Evolutionary conservation across 1,139 yeast species (phyloP), one percentile per base, ranked within the genome.

Genomic region (Suhomyces coccinellae): DNA sequence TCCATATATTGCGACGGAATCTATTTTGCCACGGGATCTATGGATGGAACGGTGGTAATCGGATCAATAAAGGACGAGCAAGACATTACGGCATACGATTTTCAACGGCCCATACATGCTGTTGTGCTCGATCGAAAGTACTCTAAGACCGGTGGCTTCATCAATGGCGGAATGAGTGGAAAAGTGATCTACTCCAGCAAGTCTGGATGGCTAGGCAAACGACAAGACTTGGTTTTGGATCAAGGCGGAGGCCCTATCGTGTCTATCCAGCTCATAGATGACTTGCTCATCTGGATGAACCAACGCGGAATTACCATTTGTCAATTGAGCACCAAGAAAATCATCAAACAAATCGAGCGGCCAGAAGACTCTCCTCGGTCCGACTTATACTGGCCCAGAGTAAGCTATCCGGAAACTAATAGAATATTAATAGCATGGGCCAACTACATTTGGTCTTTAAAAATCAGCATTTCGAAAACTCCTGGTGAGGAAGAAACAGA

Each of bases 101-200:
- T 90, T 62, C 85, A 87, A 56, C 69, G 98, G 29, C 98, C 99
- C 0, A 80, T 95, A 0, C 95, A 90, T 61, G 82, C 95, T 0
- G 95, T 93, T 3, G 86, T 91, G 0, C 63, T 95, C 6, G 95
- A 88, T 53, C 80, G 82, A 15, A 80, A 84, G 50, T 93, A 87
- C 61, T 62, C 64, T 36, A 74, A 72, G 11, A 75, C 83, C 0
- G 78, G 82, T 46, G 75, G 85, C 10, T 90, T 89, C 53, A 73
- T 88, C 0, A 84, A 91, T 32, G 98, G 98, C 3, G 98, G 98
- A 0, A 89, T 85, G 73, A 85, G 93, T 13, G 98, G 98, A 0
- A 82, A 87, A 46, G 85, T 93, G 0, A 68, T 87, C 0, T 68
- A 83, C 44, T 85, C 95, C 1, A 85, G 85, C 38, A 75, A 83